These are phyloP conservation scores for Cyberlindnera misumaiensis DNA, from an alignment of 805 yeast species.

Conservation along the genomic window DNA sequence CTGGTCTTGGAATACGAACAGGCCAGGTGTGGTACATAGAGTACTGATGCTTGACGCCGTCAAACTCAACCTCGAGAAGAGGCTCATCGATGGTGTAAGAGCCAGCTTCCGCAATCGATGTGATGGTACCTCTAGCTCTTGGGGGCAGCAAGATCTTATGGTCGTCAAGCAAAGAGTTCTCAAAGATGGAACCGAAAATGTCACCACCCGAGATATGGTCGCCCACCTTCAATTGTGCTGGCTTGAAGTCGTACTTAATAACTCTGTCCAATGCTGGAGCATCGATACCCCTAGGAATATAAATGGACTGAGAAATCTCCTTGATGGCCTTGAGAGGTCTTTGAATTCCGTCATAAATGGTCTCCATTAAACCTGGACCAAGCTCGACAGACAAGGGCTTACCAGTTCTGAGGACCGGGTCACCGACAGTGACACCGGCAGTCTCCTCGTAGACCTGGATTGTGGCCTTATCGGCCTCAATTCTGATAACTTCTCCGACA, in stretches of 20 bases:
- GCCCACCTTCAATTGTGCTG: conserved; percentile 75
- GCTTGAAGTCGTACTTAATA: conserved; percentile 79
- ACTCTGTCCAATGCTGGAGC: conserved; percentile 91
- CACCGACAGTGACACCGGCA: conserved; percentile 98
- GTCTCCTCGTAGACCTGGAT: conserved; percentile 99
- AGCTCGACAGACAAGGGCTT: conserved; percentile 98
- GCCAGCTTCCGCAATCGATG: conserved; percentile 84
- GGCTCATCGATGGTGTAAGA: conserved; percentile 87
- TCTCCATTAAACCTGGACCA: conserved; percentile 99
- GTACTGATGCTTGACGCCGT: conserved; percentile 73
- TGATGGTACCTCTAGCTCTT: conserved; percentile 95
- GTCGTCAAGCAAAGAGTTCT: conserved; percentile 86
- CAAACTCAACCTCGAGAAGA: conserved; percentile 88
- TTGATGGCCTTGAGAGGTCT: conserved; percentile 94
- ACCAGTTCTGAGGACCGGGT: conserved; percentile 96
- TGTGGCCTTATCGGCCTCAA: conserved; percentile 93
- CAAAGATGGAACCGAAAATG: conserved; percentile 87
- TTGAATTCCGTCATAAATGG: conserved; percentile 98
- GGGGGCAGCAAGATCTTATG: conserved; percentile 96
- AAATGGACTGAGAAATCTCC: conserved; percentile 82
- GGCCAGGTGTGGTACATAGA: conserved; percentile 99
- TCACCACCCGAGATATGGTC: conserved; percentile 99
- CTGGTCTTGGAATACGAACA: conserved; percentile 98
- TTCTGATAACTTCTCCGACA: conserved; percentile 98
- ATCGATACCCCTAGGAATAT: conserved; percentile 97